These are phyloP conservation scores for Stachybotrys elegans DNA, from an alignment of 2,329 filamentous ascomycete species.

Conservation along the genomic window DNA sequence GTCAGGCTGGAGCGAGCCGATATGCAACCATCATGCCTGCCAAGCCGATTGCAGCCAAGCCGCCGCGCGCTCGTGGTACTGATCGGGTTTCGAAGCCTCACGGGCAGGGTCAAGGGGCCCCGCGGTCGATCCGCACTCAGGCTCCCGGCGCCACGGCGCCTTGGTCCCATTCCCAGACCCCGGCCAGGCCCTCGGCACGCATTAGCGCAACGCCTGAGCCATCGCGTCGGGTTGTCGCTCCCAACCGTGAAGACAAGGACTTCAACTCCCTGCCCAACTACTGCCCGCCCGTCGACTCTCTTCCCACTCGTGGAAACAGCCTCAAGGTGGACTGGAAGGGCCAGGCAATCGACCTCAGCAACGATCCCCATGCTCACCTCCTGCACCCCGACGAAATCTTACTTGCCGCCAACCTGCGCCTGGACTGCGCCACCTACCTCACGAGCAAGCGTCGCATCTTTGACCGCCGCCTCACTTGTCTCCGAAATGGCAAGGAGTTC, in stretches of 20 bases:
- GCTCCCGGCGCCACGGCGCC: constrained; percentile 10
- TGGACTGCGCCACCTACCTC: constrained; percentile 84
- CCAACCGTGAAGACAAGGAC: constrained; percentile 77
- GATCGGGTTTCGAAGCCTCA: constrained; percentile 32
- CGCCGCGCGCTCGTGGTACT: constrained; percentile 21
- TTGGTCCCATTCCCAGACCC: constrained; percentile 20
- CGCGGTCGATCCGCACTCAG: constrained; percentile 30
- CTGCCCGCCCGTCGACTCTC: constrained; percentile 62
- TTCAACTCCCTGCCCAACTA: constrained; percentile 67
- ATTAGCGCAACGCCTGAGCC: constrained; percentile 46
- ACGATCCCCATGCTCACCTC: constrained; percentile 63
- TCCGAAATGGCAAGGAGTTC: constrained; percentile 72
- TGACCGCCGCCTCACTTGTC: constrained; percentile 63
- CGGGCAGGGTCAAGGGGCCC: constrained; percentile 26
- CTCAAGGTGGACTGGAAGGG: constrained; percentile 89
- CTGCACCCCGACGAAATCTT: constrained; percentile 75
- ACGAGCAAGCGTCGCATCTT: constrained; percentile 94
- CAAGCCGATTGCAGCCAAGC: constrained; percentile 27
- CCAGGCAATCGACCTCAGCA: constrained; percentile 67
- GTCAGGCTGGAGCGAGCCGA: constrained; percentile 33
- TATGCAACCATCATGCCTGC: constrained; percentile 38
- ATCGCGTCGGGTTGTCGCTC: constrained; percentile 47
- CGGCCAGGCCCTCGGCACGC: constrained; percentile 24
- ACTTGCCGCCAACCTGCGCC: constrained; percentile 71
- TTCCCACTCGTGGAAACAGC: constrained; percentile 61